Conservation (phyloP, 176 grass and related monocot genomes). For the Avena insularis region DNA sequence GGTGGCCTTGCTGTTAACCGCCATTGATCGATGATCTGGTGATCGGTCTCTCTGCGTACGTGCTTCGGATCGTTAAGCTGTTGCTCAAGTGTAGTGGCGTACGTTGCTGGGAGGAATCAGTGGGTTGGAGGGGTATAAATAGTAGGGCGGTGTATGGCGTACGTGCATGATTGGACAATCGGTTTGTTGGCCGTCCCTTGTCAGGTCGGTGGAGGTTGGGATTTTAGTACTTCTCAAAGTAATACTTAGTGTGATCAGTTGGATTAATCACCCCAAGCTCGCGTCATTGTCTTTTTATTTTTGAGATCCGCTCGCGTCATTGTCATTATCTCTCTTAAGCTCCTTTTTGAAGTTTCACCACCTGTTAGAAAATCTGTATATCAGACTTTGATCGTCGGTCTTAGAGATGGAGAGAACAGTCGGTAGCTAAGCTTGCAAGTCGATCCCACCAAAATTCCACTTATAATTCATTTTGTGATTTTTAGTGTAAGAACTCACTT, state of each 20-base stretch:
- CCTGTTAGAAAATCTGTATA: too few relatives aligned
- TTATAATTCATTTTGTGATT: too few relatives aligned
- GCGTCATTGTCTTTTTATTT: neutral
- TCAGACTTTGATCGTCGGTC: too few relatives aligned
- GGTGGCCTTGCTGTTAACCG: neutral
- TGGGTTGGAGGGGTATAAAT: neutral
- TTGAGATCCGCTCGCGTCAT: neutral
- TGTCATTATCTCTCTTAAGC: neutral
- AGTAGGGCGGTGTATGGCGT: neutral
- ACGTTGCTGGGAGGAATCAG: neutral
- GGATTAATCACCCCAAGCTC: neutral
- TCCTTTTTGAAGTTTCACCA: neutral
- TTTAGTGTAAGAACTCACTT: too few relatives aligned
- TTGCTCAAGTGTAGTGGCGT: neutral
- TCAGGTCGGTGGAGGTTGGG: neutral
- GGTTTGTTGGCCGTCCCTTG: neutral
- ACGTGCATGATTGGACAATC: neutral
- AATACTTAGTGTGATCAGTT: neutral
- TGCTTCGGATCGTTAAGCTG: neutral
- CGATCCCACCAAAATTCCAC: too few relatives aligned
- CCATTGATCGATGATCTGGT: neutral
- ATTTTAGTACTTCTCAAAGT: neutral
- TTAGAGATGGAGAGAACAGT: too few relatives aligned
- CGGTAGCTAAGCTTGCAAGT: too few relatives aligned
- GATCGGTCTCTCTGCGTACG: neutral